A percentile compares a stretch with the other conserved stretches of the same genome.
These are phyloP conservation scores for Plasmodium knowlesi DNA, from an alignment of 169 alveolate genomes.

Conservation along the genomic window DNA sequence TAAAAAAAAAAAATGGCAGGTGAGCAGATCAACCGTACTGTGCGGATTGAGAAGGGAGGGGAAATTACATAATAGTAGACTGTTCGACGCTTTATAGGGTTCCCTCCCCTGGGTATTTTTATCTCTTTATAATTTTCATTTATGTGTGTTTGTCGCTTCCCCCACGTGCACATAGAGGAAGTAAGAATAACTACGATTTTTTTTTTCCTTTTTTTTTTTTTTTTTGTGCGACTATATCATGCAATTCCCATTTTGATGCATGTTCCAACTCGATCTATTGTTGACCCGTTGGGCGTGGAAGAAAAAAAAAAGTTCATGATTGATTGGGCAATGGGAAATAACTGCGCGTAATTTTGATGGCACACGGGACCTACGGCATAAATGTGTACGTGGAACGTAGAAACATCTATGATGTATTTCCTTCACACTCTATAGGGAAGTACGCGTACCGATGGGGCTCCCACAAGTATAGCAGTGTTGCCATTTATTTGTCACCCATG, in stretches of 20 bases:
- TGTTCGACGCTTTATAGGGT: background rate
- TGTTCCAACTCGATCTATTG: background rate
- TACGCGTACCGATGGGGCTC: background rate
- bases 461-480: background rate
- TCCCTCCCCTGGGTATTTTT: background rate
- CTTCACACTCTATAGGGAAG: background rate
- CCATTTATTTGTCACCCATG: background rate
- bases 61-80: background rate
- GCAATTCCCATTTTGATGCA: background rate
- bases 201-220: no score
- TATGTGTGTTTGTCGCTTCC: background rate
- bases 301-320: no score
- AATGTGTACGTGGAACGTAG: background rate
- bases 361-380: background rate
- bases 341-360: background rate
- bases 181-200: background rate
- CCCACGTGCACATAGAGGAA: background rate
- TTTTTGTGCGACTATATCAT: background rate
- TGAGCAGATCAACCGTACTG: background rate
- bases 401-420: background rate
- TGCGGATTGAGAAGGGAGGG: background rate
- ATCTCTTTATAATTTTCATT: background rate
- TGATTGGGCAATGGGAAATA: background rate
- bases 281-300: background rate
- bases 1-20: background rate